phyloP scores from a whole-genome alignment of 2,329 filamentous ascomycete genomes.

The Arthrobotrys megalospora region DNA sequence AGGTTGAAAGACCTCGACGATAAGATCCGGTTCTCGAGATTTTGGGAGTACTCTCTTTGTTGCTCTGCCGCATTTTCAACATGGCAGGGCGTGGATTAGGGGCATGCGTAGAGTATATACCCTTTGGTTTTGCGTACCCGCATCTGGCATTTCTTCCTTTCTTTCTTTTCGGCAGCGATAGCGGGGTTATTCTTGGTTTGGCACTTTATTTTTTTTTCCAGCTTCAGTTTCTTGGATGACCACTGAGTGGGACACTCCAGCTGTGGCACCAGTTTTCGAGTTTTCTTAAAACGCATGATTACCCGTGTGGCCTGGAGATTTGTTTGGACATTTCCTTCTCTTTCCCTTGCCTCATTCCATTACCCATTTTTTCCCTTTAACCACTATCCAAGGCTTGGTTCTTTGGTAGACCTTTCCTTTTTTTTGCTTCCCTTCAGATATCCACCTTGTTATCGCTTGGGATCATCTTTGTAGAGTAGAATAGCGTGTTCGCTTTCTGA shows the following conservation, averaged over 20 bases:
- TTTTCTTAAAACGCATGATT: slow-evolving; percentile 30
- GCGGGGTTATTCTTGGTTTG: slow-evolving; percentile 18
- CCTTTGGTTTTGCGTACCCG: slow-evolving; percentile 21
- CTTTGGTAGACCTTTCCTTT: slow-evolving; percentile 35
- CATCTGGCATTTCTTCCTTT: slow-evolving; percentile 35
- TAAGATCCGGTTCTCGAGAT: not conserved
- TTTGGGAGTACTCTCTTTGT: slow-evolving; percentile 16
- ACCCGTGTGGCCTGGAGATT: not conserved
- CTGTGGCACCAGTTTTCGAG: slow-evolving; percentile 11
- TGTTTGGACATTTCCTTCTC: slow-evolving; percentile 11
- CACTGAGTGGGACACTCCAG: slow-evolving; percentile 20
- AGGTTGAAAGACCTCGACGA: slow-evolving; percentile 27
- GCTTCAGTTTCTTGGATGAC: slow-evolving; percentile 3
- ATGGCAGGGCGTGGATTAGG: slow-evolving; percentile 28
- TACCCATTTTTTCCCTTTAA: not conserved
- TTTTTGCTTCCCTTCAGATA: slow-evolving; percentile 18
- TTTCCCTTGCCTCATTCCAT: not conserved
- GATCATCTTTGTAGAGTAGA: slow-evolving; percentile 56
- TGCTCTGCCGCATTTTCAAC: slow-evolving; percentile 32
- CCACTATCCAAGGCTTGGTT: slow-evolving; percentile 35
- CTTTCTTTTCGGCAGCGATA: slow-evolving; percentile 32
- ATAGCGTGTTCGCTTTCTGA: slow-evolving; percentile 30
- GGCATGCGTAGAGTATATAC: slow-evolving; percentile 1
- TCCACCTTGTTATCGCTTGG: slow-evolving; percentile 23
- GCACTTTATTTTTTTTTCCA: slow-evolving; percentile 1